A percentile compares a stretch with the other conserved stretches of the same genome.
Conservation (phyloP, 2,329 filamentous ascomycete species). For the Hymenoscyphus linearis region DNA sequence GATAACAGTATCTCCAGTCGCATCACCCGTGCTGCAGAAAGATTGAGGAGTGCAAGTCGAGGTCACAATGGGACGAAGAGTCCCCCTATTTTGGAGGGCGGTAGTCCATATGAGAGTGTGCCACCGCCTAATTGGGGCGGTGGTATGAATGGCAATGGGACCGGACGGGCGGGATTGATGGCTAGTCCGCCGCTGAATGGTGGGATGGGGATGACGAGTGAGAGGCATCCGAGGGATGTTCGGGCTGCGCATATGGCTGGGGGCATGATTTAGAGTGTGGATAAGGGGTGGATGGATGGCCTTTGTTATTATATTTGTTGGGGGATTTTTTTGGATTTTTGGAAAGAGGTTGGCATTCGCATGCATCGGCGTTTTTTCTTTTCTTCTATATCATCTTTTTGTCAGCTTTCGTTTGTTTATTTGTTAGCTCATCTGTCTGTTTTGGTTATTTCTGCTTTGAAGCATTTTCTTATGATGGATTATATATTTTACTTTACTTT, state of each 20-base stretch:
- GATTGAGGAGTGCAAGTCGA: constrained; percentile 55
- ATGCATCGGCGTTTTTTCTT: constrained; percentile 5
- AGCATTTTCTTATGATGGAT: too few relatives aligned
- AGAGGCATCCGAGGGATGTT: constrained; percentile 31
- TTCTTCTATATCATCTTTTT: too few relatives aligned
- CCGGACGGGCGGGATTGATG: constrained; percentile 8
- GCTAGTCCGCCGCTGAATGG: constrained; percentile 8
- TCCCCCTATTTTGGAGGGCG: constrained; percentile 15
- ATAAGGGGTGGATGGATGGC: background rate
- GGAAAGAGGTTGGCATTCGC: background rate
- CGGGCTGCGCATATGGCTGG: constrained; percentile 25
- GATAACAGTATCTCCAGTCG: constrained; percentile 49
- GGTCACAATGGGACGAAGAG: constrained; percentile 38
- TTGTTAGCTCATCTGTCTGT: too few relatives aligned
- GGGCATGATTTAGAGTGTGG: constrained; percentile 33
- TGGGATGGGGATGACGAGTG: constrained; percentile 2
- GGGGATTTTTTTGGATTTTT: too few relatives aligned
- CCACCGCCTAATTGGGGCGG: constrained; percentile 18
- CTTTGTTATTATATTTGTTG: background rate
- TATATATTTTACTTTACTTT: too few relatives aligned
- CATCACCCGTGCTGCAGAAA: constrained; percentile 53
- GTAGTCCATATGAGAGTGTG: constrained; percentile 32
- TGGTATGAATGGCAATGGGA: too few relatives aligned
- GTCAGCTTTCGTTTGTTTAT: background rate
- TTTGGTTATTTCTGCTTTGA: too few relatives aligned